Evolutionary conservation across 1,284 basidiomycete genomes (phyloP), one percentile per base, ranked within the genome.

Genomic region (Cryptococcus maquisensis): DNA sequence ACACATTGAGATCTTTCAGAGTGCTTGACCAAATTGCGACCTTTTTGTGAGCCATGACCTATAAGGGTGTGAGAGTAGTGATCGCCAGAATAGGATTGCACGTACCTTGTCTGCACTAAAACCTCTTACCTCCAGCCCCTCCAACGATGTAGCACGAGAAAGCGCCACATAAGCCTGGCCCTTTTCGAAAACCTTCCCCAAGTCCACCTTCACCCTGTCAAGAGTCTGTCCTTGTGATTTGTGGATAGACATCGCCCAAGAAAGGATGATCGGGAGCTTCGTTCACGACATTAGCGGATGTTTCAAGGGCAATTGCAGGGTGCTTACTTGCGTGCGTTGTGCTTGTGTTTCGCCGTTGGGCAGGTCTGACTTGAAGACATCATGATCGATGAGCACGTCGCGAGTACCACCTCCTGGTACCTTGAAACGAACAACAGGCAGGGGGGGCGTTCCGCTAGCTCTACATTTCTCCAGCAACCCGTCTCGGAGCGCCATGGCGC

Each of bases 241-340:
- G 74, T 97, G 93, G 51, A 96, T 96, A 50, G 88, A 91, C 86
- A 91, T 89, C 0, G 90, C 90, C 90, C 89, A 93, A 0, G 89
- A 83, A n/a, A 92, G 81, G 55, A 93, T 90, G 35, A 94, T 76
- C 0, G 88, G 90, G 2, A 92, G 73, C 87, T 82, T 54, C 18
- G 7, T 9, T 63, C 20, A 44, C n/a, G 21, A 40, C 20, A 53
- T 80, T 52, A 54, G 54, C 49, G 45, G 10, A 10, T 16, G 20
- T 20, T 18, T 32, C 21, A 23, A 35, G 18, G 21, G 13, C 24
- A 28, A 47, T 28, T 13, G 23, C 18, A n/a, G 49, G 24, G 49
- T 42, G 66, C 78, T 39, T 43, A 87, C 87, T 81, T 93, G 90
- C 3, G 72, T 80, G 68, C 84, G 80, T 63, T 77, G 84, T 49